These are phyloP conservation scores for Myxozyma neotropica DNA, from an alignment of 805 yeast genomes.

Conservation along the genomic window DNA sequence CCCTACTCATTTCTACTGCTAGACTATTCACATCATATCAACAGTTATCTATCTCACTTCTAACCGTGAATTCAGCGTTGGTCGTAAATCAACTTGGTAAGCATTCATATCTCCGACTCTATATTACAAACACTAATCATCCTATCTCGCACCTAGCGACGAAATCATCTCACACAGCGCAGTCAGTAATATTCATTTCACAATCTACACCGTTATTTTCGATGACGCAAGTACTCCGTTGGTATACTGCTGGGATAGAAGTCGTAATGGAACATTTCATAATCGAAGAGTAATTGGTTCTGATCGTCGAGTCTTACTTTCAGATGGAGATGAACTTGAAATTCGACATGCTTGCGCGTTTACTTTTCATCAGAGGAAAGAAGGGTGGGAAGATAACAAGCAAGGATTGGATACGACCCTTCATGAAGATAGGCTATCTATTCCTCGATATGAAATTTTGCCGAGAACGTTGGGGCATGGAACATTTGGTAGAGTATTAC, in stretches of 20 bases:
- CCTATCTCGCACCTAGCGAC: conserved; percentile 10
- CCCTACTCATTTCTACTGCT: not conserved
- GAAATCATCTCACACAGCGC: conserved; percentile 28
- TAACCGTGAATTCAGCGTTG: conserved; percentile 18
- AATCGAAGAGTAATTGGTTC: conserved; percentile 32
- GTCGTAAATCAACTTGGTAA: conserved; percentile 29
- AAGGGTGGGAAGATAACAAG: not conserved
- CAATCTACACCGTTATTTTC: conserved; percentile 31
- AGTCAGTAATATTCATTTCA: conserved; percentile 33
- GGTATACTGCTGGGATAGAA: conserved; percentile 34
- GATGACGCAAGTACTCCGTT: conserved; percentile 33
- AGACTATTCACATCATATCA: too few relatives aligned
- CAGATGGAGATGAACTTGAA: conserved; percentile 33
- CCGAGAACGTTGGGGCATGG: conserved; percentile 30
- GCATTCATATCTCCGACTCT: not conserved
- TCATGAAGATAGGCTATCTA: conserved; percentile 4
- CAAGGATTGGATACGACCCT: not conserved
- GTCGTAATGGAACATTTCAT: conserved; percentile 36
- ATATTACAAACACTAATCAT: not conserved
- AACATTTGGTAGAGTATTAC: conserved; percentile 30
- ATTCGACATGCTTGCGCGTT: conserved; percentile 35
- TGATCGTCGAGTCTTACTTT: conserved; percentile 25
- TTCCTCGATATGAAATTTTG: conserved; percentile 15
- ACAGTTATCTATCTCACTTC: conserved; percentile 12
- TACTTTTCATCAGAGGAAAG: conserved; percentile 26